Evolutionary conservation across 148 eudicot species (phyloP).

Genomic region (Rhododendron griersonianum): DNA sequence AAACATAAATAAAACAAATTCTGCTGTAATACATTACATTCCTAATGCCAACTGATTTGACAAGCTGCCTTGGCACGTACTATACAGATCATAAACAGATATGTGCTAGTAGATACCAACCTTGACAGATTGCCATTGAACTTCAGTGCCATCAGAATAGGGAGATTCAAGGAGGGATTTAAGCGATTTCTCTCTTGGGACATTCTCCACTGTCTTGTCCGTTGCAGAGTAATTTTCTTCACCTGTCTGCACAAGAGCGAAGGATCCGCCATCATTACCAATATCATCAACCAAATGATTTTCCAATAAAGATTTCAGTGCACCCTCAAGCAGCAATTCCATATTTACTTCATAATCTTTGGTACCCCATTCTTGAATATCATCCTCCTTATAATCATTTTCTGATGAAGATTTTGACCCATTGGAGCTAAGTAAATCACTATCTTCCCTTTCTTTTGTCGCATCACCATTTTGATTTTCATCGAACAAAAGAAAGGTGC

Average conservation of each 20-base stretch:
- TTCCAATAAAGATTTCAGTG: slow-evolving; percentile 12
- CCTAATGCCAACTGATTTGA: background rate
- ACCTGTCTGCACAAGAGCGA: slow-evolving; percentile 15
- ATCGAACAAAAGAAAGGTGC: slow-evolving; percentile 14
- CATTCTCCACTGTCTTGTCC: slow-evolving; percentile 22
- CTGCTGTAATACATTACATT: background rate
- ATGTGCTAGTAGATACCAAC: slow-evolving; percentile 19
- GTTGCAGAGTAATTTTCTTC: slow-evolving; percentile 18
- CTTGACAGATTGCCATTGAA: slow-evolving; percentile 26
- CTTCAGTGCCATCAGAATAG: slow-evolving; percentile 19
- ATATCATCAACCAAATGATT: slow-evolving; percentile 21
- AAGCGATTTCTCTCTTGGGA: slow-evolving; percentile 20
- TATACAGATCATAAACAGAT: background rate
- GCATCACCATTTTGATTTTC: slow-evolving; percentile 14
- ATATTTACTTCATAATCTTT: background rate
- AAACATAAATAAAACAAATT: background rate
- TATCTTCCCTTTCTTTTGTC: slow-evolving; percentile 18
- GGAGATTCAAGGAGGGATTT: slow-evolving; percentile 29
- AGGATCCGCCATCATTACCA: background rate
- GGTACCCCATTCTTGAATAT: slow-evolving; percentile 11
- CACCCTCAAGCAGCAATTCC: slow-evolving; percentile 15
- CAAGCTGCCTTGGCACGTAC: background rate
- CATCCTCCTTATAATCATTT: slow-evolving; percentile 7
- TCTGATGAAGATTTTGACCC: slow-evolving; percentile 25
- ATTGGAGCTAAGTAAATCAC: slow-evolving; percentile 13